Conservation (phyloP, 2,329 filamentous ascomycete genomes). For the Aspergillus felis region DNA sequence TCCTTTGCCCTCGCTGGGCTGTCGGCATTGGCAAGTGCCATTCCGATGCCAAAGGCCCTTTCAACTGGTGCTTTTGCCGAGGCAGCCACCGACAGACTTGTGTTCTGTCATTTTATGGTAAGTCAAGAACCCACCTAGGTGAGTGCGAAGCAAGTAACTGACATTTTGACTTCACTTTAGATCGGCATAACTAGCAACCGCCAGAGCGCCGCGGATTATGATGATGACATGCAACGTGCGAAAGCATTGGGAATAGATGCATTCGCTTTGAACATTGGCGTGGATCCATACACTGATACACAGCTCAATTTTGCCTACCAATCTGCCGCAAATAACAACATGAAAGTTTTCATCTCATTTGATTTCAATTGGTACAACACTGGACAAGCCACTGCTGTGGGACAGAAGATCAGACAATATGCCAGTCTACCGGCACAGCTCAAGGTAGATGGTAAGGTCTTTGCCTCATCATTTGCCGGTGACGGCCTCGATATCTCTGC, state of each 20-base stretch:
- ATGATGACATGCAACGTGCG: conserved; percentile 46
- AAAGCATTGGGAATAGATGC: conserved; percentile 45
- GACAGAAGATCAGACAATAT: conserved; percentile 47
- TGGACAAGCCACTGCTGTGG: conserved; percentile 38
- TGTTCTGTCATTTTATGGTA: conserved; percentile 47
- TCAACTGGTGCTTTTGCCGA: neutral
- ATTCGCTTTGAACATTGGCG: conserved; percentile 51
- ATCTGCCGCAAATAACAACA: conserved; percentile 44
- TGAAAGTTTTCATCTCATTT: conserved; percentile 57
- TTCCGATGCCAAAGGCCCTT: conserved; percentile 7
- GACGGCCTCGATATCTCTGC: conserved; percentile 44
- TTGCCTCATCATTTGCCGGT: conserved; percentile 53
- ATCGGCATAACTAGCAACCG: conserved; percentile 46
- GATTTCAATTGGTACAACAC: conserved; percentile 51
- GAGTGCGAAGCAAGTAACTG: neutral
- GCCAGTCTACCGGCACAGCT: conserved; percentile 45
- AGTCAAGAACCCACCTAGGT: neutral
- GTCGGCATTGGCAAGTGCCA: conserved; percentile 12
- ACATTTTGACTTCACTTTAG: conserved; percentile 19
- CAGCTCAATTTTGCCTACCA: conserved; percentile 49
- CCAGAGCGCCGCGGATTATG: conserved; percentile 42
- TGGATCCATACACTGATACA: conserved; percentile 41
- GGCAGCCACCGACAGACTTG: conserved; percentile 24
- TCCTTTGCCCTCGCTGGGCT: conserved; percentile 15
- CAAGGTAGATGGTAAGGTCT: conserved; percentile 46